Evolutionary conservation across 768 basidiomycete genomes (phyloP).

Genomic region (Roridomyces roridus): DNA sequence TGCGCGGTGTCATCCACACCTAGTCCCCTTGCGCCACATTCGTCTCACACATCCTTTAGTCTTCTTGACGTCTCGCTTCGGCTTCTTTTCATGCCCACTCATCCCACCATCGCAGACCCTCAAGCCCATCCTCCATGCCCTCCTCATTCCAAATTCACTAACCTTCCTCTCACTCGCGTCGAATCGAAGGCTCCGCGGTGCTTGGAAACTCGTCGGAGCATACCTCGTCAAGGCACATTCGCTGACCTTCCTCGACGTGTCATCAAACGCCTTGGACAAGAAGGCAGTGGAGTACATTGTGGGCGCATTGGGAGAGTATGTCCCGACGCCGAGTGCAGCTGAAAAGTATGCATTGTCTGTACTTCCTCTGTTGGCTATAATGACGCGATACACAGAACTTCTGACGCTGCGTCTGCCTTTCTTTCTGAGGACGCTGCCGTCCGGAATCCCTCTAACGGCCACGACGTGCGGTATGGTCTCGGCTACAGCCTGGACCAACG

Average conservation of each 20-base stretch:
- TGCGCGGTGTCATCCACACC: too few species aligned
- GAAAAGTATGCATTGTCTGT: not conserved
- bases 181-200: constrained; percentile 79
- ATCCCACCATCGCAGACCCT: constrained; percentile 64
- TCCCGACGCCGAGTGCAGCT: not conserved
- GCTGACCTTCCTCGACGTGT: constrained; percentile 89
- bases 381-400: constrained; percentile 16
- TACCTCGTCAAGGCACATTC: constrained; percentile 76
- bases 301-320: constrained; percentile 55
- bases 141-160: constrained; percentile 84
- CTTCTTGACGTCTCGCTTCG: too few species aligned
- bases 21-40: too few species aligned
- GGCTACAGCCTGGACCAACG: constrained; percentile 14
- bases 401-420: constrained; percentile 23
- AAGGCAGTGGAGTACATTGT: constrained; percentile 84
- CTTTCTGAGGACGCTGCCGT: constrained; percentile 12
- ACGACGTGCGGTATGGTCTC: constrained; percentile 23
- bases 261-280: constrained; percentile 85
- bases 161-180: constrained; percentile 87
- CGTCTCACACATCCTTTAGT: too few species aligned
- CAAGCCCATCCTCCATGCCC: constrained; percentile 89
- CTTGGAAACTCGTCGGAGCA: constrained; percentile 81
- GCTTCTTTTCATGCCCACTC: not conserved
- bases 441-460: not conserved
- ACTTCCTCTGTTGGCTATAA: not conserved